A percentile compares a stretch with the other conserved stretches of the same genome.
phyloP scores from a whole-genome alignment of 2,329 filamentous ascomycete species.

The Didymella glomerata region DNA sequence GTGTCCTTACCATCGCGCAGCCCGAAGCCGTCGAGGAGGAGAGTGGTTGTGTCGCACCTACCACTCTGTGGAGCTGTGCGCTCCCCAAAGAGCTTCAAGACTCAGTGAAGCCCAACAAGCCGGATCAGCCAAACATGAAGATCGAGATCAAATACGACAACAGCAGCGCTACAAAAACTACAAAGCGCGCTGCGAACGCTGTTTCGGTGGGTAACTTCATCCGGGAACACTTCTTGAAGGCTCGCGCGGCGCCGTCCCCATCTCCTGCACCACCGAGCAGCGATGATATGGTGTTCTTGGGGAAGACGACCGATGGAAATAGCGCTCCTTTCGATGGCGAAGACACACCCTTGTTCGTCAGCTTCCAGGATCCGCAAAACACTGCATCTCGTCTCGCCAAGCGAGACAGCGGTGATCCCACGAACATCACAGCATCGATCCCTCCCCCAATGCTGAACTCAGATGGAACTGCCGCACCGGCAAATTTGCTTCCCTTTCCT shows the following conservation, averaged over 20 bases:
- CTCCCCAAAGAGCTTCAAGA: constrained; percentile 80
- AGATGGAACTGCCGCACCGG: constrained; percentile 77
- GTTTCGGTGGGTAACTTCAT: constrained; percentile 51
- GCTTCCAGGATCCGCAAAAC: constrained; percentile 62
- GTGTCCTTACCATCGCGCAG: constrained; percentile 78
- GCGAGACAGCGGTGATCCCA: constrained; percentile 43
- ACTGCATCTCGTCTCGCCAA: constrained; percentile 46
- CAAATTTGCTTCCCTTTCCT: constrained; percentile 74
- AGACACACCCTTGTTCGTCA: constrained; percentile 87
- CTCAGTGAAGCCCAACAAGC: constrained; percentile 67
- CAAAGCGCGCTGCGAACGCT: constrained; percentile 69
- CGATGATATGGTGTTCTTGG: constrained; percentile 80
- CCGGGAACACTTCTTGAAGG: constrained; percentile 39
- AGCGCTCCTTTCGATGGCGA: constrained; percentile 79
- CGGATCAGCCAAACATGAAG: constrained; percentile 79
- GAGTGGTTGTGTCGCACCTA: constrained; percentile 74
- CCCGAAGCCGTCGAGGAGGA: constrained; percentile 71
- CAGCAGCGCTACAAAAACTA: constrained; percentile 50
- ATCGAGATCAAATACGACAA: constrained; percentile 74
- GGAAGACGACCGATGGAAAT: constrained; percentile 83
- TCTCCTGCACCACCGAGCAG: constrained; percentile 67
- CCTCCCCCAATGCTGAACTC: constrained; percentile 69
- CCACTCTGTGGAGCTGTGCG: constrained; percentile 85
- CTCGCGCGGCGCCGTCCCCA: constrained; percentile 52
- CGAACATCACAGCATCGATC: constrained; percentile 63